phyloP scores from a whole-genome alignment of 768 basidiomycete species.

The Tylopilus sp. region DNA sequence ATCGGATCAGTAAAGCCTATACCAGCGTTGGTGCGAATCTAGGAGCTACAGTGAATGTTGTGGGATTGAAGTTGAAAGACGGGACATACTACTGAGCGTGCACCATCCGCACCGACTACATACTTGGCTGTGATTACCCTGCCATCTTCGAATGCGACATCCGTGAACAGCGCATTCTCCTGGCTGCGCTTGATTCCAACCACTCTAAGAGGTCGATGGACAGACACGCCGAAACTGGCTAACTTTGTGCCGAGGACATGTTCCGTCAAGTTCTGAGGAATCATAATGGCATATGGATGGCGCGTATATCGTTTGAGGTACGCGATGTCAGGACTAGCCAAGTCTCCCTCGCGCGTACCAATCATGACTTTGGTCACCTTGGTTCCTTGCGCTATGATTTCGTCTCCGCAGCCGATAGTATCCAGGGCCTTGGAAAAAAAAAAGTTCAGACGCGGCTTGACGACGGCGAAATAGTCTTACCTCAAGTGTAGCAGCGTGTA shows the following conservation, averaged over 20 bases:
- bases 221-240: constrained; percentile 28
- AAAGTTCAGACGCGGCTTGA: constrained; percentile 31
- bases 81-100: constrained; percentile 41
- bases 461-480: constrained; percentile 21
- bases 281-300: constrained; percentile 41
- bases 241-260: constrained; percentile 36
- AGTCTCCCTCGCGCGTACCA: constrained; percentile 28
- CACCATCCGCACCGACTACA: constrained; percentile 51
- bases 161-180: constrained; percentile 27
- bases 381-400: constrained; percentile 36
- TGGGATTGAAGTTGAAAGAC: not conserved
- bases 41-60: too few species aligned
- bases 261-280: constrained; percentile 47
- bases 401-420: constrained; percentile 39
- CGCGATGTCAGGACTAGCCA: constrained; percentile 32
- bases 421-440: constrained; percentile 41
- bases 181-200: constrained; percentile 33
- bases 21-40: constrained; percentile 43
- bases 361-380: constrained; percentile 27
- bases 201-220: constrained; percentile 39
- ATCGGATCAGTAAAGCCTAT: constrained; percentile 46
- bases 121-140: constrained; percentile 41
- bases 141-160: constrained; percentile 47
- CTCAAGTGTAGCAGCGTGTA: constrained; percentile 55
- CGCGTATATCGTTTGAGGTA: constrained; percentile 39